Evolutionary conservation across 305 asterid genomes (phyloP), one percentile per base, ranked within the genome.

Genomic region (Euphrasia arctica): DNA sequence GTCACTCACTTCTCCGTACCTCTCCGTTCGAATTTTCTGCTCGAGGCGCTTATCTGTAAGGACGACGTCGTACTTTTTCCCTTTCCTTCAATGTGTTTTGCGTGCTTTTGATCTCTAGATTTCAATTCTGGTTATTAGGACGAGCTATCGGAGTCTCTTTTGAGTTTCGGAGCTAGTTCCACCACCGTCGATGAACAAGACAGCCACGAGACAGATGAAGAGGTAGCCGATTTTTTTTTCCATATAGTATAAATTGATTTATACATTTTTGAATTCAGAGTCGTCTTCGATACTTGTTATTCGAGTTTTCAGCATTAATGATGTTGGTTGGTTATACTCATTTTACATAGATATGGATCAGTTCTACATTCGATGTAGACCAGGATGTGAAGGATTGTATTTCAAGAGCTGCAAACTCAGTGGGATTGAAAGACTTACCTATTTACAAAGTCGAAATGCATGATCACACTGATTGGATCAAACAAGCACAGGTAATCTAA

Each of bases 101-200:
- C 28, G 2, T 55, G 39, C 12, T 58, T 45, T 42, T 59, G n/a
- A 60, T 68, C 32, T 5, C 54, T 13, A 12, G 54, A 58, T 42
- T 55, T 63, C 47, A 10, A 6, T 63, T 63, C 70, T 64, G 61
- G 52, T 64, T 72, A 48, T 15, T 70, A 91, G 98, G 92, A 80
- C 68, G 71, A 62, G 78, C 77, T 91, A 28, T 84, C 96, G 29
- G 98, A 91, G 74, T 84, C 95, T 71, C 91, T 89, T 18, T 62
- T 92, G 79, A 83, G 96, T 72, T 92, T 89, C 47, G 96, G 97
- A 78, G 98, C 98, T 60, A 79, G 72, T 73, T 92, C 96, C 25
- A 77, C 90, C 34, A 82, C 86, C 70, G 67, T 78, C 64, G 95
- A 85, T 70, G 84, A 78, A 66, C 80, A 74, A 13, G 85, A 85